A percentile compares a stretch with the other conserved stretches of the same genome.
Evolutionary conservation across 2,329 filamentous ascomycete species (phyloP).

Genomic region (Diaporthe longicolla): DNA sequence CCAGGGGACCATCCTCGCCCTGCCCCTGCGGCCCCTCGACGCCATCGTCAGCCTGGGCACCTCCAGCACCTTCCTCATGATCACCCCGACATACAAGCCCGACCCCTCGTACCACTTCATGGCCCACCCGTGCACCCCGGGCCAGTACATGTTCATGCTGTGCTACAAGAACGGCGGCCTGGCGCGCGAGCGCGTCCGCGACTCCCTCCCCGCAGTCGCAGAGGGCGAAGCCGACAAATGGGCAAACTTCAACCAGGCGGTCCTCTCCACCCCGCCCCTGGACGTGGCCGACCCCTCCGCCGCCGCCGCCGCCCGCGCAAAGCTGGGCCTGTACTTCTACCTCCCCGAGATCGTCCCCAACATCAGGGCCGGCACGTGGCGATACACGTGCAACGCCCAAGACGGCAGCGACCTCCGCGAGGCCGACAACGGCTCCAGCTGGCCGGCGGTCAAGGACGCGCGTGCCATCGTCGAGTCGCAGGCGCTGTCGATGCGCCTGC

Average conservation of each 20-base stretch:
- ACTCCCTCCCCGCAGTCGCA: slow-evolving; percentile 74
- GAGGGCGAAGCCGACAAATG: slow-evolving; percentile 71
- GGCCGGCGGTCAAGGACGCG: slow-evolving; percentile 78
- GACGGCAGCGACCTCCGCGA: slow-evolving; percentile 65
- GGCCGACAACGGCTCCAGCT: slow-evolving; percentile 50
- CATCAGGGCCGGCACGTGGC: slow-evolving; percentile 87
- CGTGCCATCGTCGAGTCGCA: slow-evolving; percentile 95
- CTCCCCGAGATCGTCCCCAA: slow-evolving; percentile 97
- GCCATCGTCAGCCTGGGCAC: slow-evolving; percentile 96
- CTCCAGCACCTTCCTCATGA: slow-evolving; percentile 97
- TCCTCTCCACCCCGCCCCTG: slow-evolving; percentile 78
- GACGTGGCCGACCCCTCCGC: slow-evolving; percentile 65
- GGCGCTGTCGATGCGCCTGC: slow-evolving; percentile 89
- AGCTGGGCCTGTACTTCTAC: slow-evolving; percentile 94
- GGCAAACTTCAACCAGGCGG: slow-evolving; percentile 83
- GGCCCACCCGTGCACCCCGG: slow-evolving; percentile 92
- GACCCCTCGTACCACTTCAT: slow-evolving; percentile 97
- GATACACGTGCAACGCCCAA: slow-evolving; percentile 73
- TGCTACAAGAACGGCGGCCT: slow-evolving; percentile 99
- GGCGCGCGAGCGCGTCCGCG: slow-evolving; percentile 89
- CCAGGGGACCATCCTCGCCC: slow-evolving; percentile 91
- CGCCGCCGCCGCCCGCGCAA: slow-evolving; percentile 72
- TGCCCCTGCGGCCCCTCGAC: slow-evolving; percentile 88
- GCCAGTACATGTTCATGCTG: slow-evolving; percentile 99
- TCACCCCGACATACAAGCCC: slow-evolving; percentile 90